Evolutionary conservation across 2,329 filamentous ascomycete genomes (phyloP).

Genomic region (Basipetospora chlamydospora): DNA sequence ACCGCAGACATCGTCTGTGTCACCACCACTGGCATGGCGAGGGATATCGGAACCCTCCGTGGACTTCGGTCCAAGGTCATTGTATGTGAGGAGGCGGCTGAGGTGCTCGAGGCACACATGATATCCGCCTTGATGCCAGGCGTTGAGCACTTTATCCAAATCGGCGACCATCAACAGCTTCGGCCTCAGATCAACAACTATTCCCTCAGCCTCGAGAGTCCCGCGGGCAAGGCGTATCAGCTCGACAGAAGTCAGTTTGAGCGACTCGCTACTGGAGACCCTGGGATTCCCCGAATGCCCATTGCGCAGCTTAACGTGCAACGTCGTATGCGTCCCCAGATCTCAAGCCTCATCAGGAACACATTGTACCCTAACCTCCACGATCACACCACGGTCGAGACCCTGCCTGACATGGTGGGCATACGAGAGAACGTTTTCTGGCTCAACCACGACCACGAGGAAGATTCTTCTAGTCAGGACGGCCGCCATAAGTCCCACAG

Average conservation of each 20-base stretch:
- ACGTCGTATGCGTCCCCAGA: constrained; percentile 55
- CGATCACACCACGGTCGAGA: constrained; percentile 35
- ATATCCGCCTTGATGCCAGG: constrained; percentile 40
- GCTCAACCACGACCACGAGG: constrained; percentile 43
- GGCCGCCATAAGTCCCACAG: constrained; percentile 25
- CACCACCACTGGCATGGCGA: constrained; percentile 58
- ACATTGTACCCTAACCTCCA: constrained; percentile 45
- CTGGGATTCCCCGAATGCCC: neutral
- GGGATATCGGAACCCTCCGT: constrained; percentile 36
- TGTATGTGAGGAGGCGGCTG: constrained; percentile 58
- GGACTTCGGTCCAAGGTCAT: constrained; percentile 42
- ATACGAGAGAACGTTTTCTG: constrained; percentile 48
- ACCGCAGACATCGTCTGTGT: constrained; percentile 49
- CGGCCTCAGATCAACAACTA: constrained; percentile 53
- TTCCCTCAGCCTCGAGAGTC: constrained; percentile 38
- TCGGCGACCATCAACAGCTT: constrained; percentile 61
- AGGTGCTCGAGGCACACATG: constrained; percentile 47
- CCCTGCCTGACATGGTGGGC: constrained; percentile 36
- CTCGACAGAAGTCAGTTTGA: constrained; percentile 47
- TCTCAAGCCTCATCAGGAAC: constrained; percentile 43
- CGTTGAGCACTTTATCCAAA: constrained; percentile 50
- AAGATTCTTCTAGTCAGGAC: constrained; percentile 38
- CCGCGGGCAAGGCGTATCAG: constrained; percentile 27
- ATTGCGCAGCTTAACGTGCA: constrained; percentile 23
- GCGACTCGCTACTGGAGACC: constrained; percentile 21